A percentile compares a stretch with the other conserved stretches of the same genome.
phyloP scores from a whole-genome alignment of 306 rosid species.

The Dryas drummondii region DNA sequence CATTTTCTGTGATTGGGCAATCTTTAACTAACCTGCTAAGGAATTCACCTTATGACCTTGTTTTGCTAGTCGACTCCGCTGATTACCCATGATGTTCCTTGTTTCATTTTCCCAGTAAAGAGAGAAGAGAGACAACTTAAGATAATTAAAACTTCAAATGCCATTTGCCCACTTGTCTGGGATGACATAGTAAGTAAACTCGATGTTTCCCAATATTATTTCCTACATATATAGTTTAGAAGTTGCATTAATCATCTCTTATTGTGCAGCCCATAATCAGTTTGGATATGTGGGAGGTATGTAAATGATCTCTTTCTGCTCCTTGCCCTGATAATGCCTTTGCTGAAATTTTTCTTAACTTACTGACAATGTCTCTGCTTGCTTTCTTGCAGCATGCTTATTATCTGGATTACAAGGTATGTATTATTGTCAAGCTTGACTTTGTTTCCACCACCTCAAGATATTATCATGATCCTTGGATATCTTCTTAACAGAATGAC shows the following conservation, averaged over 20 bases:
- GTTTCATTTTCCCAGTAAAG: conserved; percentile 56
- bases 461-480: conserved; percentile 18
- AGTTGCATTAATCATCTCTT: conserved; percentile 32
- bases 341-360: neutral
- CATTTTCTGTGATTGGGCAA: neutral
- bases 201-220: conserved; percentile 5
- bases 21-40: neutral
- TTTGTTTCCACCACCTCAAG: conserved; percentile 7
- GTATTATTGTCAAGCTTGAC: conserved; percentile 14
- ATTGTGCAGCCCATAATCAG: conserved; percentile 79
- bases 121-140: conserved; percentile 72
- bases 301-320: conserved; percentile 25
- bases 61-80: conserved; percentile 7
- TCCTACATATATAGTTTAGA: conserved; percentile 20
- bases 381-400: conserved; percentile 80
- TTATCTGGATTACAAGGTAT: conserved; percentile 89
- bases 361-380: conserved; percentile 30
- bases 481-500: conserved; percentile 67
- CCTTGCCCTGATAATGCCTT: no score
- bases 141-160: conserved; percentile 68
- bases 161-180: conserved; percentile 82
- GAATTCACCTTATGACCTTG: neutral
- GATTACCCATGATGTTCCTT: neutral
- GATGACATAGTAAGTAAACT: conserved; percentile 71
- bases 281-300: conserved; percentile 98